A percentile compares a stretch with the other conserved stretches of the same genome.
Conservation (phyloP, 257 asterid genomes). For the Plectranthus barbatus region DNA sequence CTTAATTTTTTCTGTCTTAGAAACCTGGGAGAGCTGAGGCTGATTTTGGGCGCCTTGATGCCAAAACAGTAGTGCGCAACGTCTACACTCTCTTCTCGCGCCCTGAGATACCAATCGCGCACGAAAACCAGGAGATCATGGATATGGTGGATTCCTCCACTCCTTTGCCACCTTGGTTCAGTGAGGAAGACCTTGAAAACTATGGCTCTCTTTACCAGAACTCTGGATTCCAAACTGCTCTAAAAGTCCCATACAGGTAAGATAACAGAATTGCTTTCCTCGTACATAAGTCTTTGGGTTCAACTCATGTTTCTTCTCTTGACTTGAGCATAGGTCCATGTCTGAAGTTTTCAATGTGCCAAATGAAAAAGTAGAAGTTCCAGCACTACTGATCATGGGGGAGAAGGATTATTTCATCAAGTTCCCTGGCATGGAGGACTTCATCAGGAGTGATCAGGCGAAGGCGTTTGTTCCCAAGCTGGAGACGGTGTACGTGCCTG, state of each 20-base stretch:
- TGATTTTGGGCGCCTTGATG: conserved; percentile 44
- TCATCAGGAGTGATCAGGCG: conserved; percentile 27
- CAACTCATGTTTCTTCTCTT: no score
- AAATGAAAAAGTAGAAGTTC: conserved; percentile 19
- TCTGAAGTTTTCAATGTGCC: conserved; percentile 18
- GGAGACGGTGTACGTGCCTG: conserved; percentile 43
- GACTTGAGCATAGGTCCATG: conserved; percentile 34
- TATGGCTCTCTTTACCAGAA: conserved; percentile 51
- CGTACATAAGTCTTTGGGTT: no score
- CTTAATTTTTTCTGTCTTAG: conserved; percentile 4
- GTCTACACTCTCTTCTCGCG: conserved; percentile 36
- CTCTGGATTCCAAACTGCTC: conserved; percentile 55
- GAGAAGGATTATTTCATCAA: conserved; percentile 48
- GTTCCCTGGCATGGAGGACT: conserved; percentile 48
- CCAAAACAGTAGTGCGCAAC: conserved; percentile 32
- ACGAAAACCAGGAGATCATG: conserved; percentile 43
- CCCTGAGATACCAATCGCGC: conserved; percentile 32
- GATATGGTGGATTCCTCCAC: conserved; percentile 39
- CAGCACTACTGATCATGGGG: conserved; percentile 50
- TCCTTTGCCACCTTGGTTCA: conserved; percentile 53
- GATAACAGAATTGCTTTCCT: no score
- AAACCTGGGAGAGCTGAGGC: conserved; percentile 53
- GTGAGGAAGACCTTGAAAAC: conserved; percentile 42
- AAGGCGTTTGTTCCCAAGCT: conserved; percentile 42
- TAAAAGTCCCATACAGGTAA: conserved; percentile 61